Evolutionary conservation across 768 basidiomycete species (phyloP), one percentile per base, ranked within the genome.

Genomic region (Stropharia rugosoannulata): DNA sequence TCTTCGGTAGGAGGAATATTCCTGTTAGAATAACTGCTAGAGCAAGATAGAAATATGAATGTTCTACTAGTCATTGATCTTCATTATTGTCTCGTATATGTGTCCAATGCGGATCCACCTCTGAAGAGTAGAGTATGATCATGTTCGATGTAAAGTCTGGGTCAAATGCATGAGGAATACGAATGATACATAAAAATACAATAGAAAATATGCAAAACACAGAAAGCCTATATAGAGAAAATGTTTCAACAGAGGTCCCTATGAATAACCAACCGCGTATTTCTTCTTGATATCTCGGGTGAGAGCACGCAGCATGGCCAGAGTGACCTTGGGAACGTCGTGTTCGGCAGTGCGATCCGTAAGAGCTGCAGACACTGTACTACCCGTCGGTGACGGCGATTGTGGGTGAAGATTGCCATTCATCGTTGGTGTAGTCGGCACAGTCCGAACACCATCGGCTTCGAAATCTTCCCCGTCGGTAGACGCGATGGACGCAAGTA

Each of bases 221-320:
- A 16, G 48, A n/a, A 36, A 38, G 55, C 56, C 43, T 50, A 47
- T 45, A 58, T 56, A 51, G 56, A 13, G 6, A 51, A 32, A 27
- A 51, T 43, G 42, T 18, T 8, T 18, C 18, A 11, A 22, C 22
- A 12, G 15, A 29, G n/a, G 11, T 3, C 15, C 18, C 42, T 44
- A 52, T 13, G 51, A 52, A 10, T 16, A 41, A 32, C 45, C 44
- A 47, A 25, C 61, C 29, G 54, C 62, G 55, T 82, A 82, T 62
- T 75, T 79, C 61, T 69, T 72, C 70, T 80, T 83, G 56, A 84
- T 58, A 66, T 83, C 79, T 56, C 73, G 75, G 38, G 83, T 83
- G 56, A 85, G 64, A 3, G 81, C 80, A 39, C 84, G 81, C 47
- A 89, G 66, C 87, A 89, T 89, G 13, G 83, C 82, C 22, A 83